Conservation (phyloP, 1,284 basidiomycete genomes). For the Caloboletus inedulis region DNA sequence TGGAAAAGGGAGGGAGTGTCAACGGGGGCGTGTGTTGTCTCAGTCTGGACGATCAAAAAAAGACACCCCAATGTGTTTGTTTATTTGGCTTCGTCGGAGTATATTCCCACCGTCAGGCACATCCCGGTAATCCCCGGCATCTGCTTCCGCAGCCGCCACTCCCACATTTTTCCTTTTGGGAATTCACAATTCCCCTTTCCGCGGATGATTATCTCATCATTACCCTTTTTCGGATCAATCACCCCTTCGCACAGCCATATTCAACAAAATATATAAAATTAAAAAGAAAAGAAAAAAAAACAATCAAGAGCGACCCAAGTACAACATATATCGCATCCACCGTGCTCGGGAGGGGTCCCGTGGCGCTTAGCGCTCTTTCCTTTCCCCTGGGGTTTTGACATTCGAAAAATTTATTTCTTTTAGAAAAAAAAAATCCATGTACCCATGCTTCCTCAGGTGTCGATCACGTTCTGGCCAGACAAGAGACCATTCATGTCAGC, state of each 20-base stretch:
- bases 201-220: conserved; percentile 24
- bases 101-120: conserved; percentile 34
- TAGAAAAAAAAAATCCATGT: conserved; percentile 2
- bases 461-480: conserved; percentile 25
- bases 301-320: conserved; percentile 16
- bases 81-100: conserved; percentile 38
- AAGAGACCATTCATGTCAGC: conserved; percentile 29
- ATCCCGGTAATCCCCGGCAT: conserved; percentile 36
- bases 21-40: conserved; percentile 39
- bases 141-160: conserved; percentile 38
- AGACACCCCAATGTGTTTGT: conserved; percentile 37
- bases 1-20: conserved; percentile 42
- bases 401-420: conserved; percentile 19
- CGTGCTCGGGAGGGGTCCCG: conserved; percentile 17
- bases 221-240: conserved; percentile 28
- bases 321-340: conserved; percentile 10
- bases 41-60: conserved; percentile 40
- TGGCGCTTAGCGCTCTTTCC: conserved; percentile 41
- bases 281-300: not conserved
- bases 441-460: conserved; percentile 20
- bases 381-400: conserved; percentile 32
- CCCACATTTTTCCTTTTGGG: conserved; percentile 35
- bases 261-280: conserved; percentile 15
- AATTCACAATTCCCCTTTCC: conserved; percentile 23
- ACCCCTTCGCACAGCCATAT: conserved; percentile 8